Conservation (phyloP, 2,329 filamentous ascomycete genomes). For the Phialophora macrospora region DNA sequence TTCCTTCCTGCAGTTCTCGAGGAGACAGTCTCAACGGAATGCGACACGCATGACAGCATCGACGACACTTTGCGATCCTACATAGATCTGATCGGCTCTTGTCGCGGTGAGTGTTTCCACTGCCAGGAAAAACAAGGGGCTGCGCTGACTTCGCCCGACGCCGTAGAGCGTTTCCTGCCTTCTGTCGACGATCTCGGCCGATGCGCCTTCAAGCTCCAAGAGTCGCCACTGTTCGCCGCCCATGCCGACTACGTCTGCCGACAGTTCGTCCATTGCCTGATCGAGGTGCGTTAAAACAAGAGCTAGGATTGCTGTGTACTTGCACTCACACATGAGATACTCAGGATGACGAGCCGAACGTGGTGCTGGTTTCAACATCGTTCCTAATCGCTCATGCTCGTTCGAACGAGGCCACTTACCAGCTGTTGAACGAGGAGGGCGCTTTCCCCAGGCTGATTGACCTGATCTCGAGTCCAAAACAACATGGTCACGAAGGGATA, state of each 20-base stretch:
- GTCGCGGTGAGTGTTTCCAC: conserved; percentile 60
- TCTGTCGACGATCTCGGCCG: conserved; percentile 78
- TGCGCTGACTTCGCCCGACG: conserved; percentile 11
- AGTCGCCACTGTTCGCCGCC: conserved; percentile 72
- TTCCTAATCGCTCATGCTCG: conserved; percentile 88
- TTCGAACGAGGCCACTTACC: conserved; percentile 75
- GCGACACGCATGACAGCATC: conserved; percentile 68
- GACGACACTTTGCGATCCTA: conserved; percentile 86
- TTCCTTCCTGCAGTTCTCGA: conserved; percentile 62
- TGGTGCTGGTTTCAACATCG: conserved; percentile 80
- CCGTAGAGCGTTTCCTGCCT: conserved; percentile 52
- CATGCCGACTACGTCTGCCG: conserved; percentile 87
- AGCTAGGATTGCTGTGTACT: not conserved
- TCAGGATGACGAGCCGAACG: conserved; percentile 82
- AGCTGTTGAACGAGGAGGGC: conserved; percentile 83
- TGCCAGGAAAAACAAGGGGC: not conserved
- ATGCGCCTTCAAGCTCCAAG: conserved; percentile 79
- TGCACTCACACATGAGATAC: conserved; percentile 23
- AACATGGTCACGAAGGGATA: conserved; percentile 69
- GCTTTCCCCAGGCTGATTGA: conserved; percentile 84
- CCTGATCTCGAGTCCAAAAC: conserved; percentile 69
- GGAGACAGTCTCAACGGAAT: conserved; percentile 65
- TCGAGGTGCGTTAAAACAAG: conserved; percentile 59
- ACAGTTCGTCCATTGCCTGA: conserved; percentile 88
- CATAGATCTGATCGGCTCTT: conserved; percentile 75